Conservation (phyloP, 129 eudicot genomes). For the Rutidosis leptorrhynchoides region DNA sequence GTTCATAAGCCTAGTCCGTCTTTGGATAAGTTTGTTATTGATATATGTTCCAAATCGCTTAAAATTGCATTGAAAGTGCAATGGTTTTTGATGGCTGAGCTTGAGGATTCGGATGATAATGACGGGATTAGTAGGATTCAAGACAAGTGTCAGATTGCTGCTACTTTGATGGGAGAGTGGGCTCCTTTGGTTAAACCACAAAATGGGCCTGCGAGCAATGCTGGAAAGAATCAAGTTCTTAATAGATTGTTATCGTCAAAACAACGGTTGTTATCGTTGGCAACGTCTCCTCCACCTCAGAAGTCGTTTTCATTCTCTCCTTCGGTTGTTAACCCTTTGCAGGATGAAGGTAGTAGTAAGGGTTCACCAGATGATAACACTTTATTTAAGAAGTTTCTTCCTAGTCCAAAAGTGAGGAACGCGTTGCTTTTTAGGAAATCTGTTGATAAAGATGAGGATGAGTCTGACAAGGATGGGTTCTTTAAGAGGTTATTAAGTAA, state of each 20-base stretch:
- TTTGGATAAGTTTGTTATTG: slow-evolving; percentile 87
- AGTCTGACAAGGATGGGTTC: slow-evolving; percentile 11
- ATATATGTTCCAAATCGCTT: slow-evolving; percentile 79
- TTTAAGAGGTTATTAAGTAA: slow-evolving; percentile 48
- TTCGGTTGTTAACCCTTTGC: slow-evolving; percentile 42
- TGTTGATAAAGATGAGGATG: slow-evolving; percentile 63
- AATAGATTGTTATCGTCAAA: slow-evolving; percentile 72
- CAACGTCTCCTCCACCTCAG: slow-evolving; percentile 77
- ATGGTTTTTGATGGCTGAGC: slow-evolving; percentile 97
- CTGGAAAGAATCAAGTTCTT: slow-evolving; percentile 79
- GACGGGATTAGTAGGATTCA: slow-evolving; percentile 95
- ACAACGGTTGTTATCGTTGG: slow-evolving; percentile 67
- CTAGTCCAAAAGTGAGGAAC: slow-evolving; percentile 82
- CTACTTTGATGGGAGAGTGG: slow-evolving; percentile 97
- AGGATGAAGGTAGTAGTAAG: slow-evolving; percentile 67
- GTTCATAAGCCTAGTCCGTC: slow-evolving; percentile 97
- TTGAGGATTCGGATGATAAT: slow-evolving; percentile 94
- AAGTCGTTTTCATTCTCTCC: slow-evolving; percentile 59
- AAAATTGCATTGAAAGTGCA: slow-evolving; percentile 88
- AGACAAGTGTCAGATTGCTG: slow-evolving; percentile 97
- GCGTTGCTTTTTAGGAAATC: slow-evolving; percentile 82
- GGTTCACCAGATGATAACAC: slow-evolving; percentile 67
- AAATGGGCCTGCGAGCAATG: slow-evolving; percentile 41
- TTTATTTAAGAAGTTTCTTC: slow-evolving; percentile 82
- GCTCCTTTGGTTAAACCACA: slow-evolving; percentile 67